phyloP scores from a whole-genome alignment of 2,329 filamentous ascomycete genomes.

The Leptographium radiaticola region DNA sequence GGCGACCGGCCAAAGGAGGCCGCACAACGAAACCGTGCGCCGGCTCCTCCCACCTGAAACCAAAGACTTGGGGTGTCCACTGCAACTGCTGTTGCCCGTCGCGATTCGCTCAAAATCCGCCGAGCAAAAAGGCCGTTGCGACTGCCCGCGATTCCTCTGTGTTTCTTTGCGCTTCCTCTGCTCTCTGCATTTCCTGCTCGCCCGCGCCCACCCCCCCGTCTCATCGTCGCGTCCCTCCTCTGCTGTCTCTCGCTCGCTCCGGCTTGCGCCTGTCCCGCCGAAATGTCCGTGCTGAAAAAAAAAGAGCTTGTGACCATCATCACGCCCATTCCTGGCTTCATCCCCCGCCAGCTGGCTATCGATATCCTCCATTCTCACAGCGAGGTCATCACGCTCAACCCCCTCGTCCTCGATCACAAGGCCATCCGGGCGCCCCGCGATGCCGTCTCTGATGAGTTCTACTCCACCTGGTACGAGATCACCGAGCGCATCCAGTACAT shows the following conservation, averaged over 20 bases:
- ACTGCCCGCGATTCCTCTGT: too few species aligned
- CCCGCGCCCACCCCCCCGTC: too few species aligned
- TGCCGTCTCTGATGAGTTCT: constrained; percentile 57
- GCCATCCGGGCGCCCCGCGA: constrained; percentile 54
- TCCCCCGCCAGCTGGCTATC: constrained; percentile 58
- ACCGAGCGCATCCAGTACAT: constrained; percentile 55
- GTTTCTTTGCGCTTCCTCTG: too few species aligned
- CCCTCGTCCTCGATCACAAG: constrained; percentile 51
- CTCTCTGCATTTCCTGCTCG: too few species aligned
- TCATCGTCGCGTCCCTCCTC: too few species aligned
- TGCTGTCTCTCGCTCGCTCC: neutral
- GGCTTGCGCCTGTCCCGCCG: neutral
- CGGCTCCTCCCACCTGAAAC: too few species aligned
- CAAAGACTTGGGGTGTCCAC: too few species aligned
- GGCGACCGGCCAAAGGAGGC: too few species aligned
- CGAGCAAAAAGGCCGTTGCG: too few species aligned
- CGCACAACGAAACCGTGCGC: too few species aligned
- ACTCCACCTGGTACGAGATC: constrained; percentile 64
- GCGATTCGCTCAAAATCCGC: too few species aligned
- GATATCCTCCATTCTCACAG: constrained; percentile 59
- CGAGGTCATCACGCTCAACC: constrained; percentile 59
- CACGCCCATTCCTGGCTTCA: constrained; percentile 56
- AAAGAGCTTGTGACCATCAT: constrained; percentile 55
- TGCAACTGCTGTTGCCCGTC: too few species aligned
- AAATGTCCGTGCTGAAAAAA: constrained; percentile 35